Conservation (phyloP, 2,329 filamentous ascomycete genomes). For the Colletotrichum tanaceti region DNA sequence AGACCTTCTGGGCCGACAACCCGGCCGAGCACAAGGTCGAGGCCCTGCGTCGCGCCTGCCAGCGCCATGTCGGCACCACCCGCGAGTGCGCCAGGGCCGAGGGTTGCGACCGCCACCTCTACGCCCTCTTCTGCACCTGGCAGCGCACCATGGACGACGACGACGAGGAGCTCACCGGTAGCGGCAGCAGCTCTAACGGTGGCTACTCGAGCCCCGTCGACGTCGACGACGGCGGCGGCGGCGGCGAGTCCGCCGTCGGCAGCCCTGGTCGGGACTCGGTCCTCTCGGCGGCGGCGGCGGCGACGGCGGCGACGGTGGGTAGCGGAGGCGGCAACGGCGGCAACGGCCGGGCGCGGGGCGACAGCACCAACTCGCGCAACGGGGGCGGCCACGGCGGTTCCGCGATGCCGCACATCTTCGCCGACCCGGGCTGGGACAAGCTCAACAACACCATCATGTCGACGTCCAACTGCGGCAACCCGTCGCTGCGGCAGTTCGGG, state of each 20-base stretch:
- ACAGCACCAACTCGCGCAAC: constrained; percentile 65
- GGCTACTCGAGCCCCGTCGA: constrained; percentile 69
- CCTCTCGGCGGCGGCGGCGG: constrained; percentile 52
- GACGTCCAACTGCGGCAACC: constrained; percentile 99
- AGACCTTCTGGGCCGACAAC: constrained; percentile 94
- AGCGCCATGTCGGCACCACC: constrained; percentile 83
- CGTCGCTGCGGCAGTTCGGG: constrained; percentile 92
- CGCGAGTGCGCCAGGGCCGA: constrained; percentile 89
- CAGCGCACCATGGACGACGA: constrained; percentile 87
- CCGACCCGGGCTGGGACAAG: constrained; percentile 91
- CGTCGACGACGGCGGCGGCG: too few species aligned
- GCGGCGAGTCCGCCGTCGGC: constrained; percentile 58
- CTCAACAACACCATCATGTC: constrained; percentile 94
- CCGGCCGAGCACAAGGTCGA: constrained; percentile 86
- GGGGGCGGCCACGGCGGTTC: constrained; percentile 48
- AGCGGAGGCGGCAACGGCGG: not conserved
- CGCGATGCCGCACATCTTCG: constrained; percentile 82
- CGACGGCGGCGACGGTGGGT: constrained; percentile 33
- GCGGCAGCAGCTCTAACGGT: constrained; percentile 70
- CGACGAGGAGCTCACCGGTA: too few species aligned
- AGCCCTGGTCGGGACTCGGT: constrained; percentile 66
- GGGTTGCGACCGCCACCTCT: constrained; percentile 92
- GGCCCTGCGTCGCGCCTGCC: constrained; percentile 83
- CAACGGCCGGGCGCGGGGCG: constrained; percentile 57
- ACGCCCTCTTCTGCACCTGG: constrained; percentile 95